Evolutionary conservation across 306 rosid species (phyloP).

Genomic region (Elaeagnus macrophylla): DNA sequence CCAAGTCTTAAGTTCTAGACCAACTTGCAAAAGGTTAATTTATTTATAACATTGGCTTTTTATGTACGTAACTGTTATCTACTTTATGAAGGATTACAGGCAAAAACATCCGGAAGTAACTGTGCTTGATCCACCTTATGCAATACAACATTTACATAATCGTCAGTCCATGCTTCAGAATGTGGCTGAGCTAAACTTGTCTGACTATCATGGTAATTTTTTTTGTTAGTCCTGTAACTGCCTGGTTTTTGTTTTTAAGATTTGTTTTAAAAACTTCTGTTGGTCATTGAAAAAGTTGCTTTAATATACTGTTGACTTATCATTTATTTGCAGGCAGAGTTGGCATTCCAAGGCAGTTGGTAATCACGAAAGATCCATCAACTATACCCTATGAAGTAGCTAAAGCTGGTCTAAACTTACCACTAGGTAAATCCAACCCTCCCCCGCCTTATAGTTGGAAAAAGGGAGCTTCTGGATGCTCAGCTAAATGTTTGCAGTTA

Average conservation of each 20-base stretch:
- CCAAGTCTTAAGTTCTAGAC: constrained; percentile 15
- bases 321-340: constrained; percentile 50
- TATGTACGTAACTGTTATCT: not conserved
- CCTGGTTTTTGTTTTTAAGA: not conserved
- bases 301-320: constrained; percentile 7
- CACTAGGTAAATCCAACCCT: constrained; percentile 54
- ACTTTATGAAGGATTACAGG: constrained; percentile 60
- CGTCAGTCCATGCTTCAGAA: constrained; percentile 92
- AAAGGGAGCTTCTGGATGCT: not conserved
- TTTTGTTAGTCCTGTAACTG: not conserved
- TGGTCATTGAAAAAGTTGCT: not conserved
- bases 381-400: constrained; percentile 61
- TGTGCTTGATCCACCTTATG: constrained; percentile 86
- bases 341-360: constrained; percentile 71
- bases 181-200: constrained; percentile 71
- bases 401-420: constrained; percentile 64
- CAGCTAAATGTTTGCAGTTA: too few relatives aligned
- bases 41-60: too few relatives aligned
- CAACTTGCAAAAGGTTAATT: not conserved
- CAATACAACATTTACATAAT: constrained; percentile 62
- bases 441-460: not conserved
- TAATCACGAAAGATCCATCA: constrained; percentile 62
- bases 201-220: constrained; percentile 56
- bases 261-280: not conserved
- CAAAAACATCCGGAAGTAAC: constrained; percentile 71